Base-by-base conservation (phyloP, 2,329 filamentous ascomycete species). In the Colletotrichum euphorbiae region DNA sequence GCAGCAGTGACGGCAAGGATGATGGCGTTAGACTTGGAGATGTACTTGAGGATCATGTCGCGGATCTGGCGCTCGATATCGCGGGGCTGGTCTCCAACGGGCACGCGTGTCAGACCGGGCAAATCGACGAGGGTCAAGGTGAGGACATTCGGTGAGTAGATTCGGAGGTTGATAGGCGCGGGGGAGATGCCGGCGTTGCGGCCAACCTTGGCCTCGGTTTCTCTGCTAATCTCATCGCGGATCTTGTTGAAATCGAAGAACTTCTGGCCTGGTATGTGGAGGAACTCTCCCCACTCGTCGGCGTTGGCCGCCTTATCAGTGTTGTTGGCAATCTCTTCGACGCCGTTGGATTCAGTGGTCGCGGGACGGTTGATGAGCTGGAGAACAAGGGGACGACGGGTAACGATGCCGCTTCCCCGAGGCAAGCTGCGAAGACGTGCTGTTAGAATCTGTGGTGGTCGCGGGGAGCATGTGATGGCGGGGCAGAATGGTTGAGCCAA, bases 181-280 rank as follows among this genome's bases (percentile, higher is more conserved):
- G 96, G 93, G 52, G 95, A 98, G 81, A 99, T 99, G 80, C 95
- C 96, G 57, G 92, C 93, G 85, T 99, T 99, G 79, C 91, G 91
- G 72, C 96, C 96, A 73, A 97, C 97, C 85, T 99, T 98, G 74
- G 92, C 90, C 77, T 98, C 94, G 48, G 96, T 99, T 84, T 99
- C 96, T 75, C 93, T 91, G 73, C 95, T 92, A 78, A 99, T 99
- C 84, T 99, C 96, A 67, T 98, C 96, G 75, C 96, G 90, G 76
- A 99, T 97, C 86, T 98, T 97, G 85, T 94, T 93, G 84, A 99
- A 99, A 83, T 99, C 96, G 82, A 90, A 90, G 84, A 97, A 98
- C 82, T 98, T 98, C 82, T 98, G 93, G 74, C 94, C 96, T 19
- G 96, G 95, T 72, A 99, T 93, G 81, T 99, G 96, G 71, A 99